Evolutionary conservation across 345 rosid species (phyloP).

Genomic region (Litchi chinensis): DNA sequence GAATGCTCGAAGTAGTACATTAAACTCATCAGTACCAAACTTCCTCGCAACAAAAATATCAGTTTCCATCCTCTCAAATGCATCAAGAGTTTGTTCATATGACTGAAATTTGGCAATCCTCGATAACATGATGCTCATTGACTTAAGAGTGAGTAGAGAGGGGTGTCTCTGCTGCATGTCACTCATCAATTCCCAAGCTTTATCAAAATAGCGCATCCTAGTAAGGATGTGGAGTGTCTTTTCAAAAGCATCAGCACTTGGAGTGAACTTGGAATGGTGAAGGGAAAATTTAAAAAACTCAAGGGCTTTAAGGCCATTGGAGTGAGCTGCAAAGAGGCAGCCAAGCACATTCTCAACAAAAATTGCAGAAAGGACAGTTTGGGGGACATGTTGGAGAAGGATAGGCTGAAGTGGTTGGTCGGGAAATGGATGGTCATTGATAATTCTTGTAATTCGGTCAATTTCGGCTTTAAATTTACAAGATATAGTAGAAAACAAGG

Average conservation of each 20-base stretch:
- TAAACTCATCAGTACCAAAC: slow-evolving; percentile 74
- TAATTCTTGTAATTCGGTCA: slow-evolving; percentile 54
- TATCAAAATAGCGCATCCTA: slow-evolving; percentile 82
- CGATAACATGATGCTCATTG: slow-evolving; percentile 78
- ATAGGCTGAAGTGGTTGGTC: slow-evolving; percentile 54
- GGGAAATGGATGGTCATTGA: slow-evolving; percentile 82
- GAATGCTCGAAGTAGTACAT: slow-evolving; percentile 75
- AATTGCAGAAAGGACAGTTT: slow-evolving; percentile 33
- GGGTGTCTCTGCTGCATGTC: slow-evolving; percentile 48
- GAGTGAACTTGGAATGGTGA: slow-evolving; percentile 35
- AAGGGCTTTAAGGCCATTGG: slow-evolving; percentile 86
- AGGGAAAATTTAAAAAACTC: slow-evolving; percentile 69
- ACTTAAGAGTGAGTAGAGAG: slow-evolving; percentile 56
- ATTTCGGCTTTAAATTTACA: slow-evolving; percentile 33
- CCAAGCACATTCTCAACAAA: slow-evolving; percentile 75
- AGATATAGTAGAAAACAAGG: slow-evolving; percentile 17
- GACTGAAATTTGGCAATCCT: slow-evolving; percentile 68
- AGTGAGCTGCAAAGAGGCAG: slow-evolving; percentile 81
- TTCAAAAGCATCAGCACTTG: slow-evolving; percentile 69
- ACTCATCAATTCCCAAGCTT: slow-evolving; percentile 81
- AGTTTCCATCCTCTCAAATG: slow-evolving; percentile 67
- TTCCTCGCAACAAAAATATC: slow-evolving; percentile 49
- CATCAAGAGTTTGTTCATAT: slow-evolving; percentile 69
- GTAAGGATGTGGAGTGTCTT: slow-evolving; percentile 81
- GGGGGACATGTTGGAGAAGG: slow-evolving; percentile 45